Evolutionary conservation across 1,284 basidiomycete genomes (phyloP).

Genomic region (Ustilago loliicola): DNA sequence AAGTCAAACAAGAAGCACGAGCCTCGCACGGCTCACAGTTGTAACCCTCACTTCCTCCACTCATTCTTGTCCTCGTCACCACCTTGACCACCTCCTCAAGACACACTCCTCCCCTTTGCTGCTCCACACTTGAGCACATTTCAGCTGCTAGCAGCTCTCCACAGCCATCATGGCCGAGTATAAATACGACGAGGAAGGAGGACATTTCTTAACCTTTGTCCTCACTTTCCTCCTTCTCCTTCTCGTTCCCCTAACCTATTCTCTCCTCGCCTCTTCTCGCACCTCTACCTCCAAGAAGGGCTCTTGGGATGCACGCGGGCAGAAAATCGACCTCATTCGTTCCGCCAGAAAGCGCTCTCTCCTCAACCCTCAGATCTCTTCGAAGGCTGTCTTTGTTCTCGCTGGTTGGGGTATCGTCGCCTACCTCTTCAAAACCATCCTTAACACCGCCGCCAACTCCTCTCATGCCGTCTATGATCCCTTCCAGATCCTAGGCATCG

Average conservation of each 20-base stretch:
- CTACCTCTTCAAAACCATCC: conserved; percentile 77
- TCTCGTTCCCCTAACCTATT: conserved; percentile 67
- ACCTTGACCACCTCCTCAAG: conserved; percentile 7
- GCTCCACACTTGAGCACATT: not conserved
- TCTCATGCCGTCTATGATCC: conserved; percentile 80
- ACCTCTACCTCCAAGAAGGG: conserved; percentile 40
- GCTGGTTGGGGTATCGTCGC: conserved; percentile 83
- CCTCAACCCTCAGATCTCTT: conserved; percentile 59
- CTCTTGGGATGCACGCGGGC: conserved; percentile 63
- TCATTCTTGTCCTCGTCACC: conserved; percentile 2
- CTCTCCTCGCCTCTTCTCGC: conserved; percentile 44
- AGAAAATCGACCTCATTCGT: conserved; percentile 59
- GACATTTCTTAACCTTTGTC: conserved; percentile 69
- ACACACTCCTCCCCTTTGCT: not conserved
- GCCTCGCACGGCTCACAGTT: conserved; percentile 12
- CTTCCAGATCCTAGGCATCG: conserved; percentile 91
- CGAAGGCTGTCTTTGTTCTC: conserved; percentile 71
- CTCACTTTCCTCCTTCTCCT: conserved; percentile 67
- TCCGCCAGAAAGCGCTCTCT: conserved; percentile 44
- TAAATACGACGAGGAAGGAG: conserved; percentile 71
- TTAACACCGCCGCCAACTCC: conserved; percentile 74
- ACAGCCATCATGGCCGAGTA: conserved; percentile 64
- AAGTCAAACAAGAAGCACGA: not conserved
- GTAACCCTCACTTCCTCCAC: not conserved
- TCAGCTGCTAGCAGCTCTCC: not conserved